Conservation (phyloP, 371 early-diverging fungal species). For the Rhizopus sp. region DNA sequence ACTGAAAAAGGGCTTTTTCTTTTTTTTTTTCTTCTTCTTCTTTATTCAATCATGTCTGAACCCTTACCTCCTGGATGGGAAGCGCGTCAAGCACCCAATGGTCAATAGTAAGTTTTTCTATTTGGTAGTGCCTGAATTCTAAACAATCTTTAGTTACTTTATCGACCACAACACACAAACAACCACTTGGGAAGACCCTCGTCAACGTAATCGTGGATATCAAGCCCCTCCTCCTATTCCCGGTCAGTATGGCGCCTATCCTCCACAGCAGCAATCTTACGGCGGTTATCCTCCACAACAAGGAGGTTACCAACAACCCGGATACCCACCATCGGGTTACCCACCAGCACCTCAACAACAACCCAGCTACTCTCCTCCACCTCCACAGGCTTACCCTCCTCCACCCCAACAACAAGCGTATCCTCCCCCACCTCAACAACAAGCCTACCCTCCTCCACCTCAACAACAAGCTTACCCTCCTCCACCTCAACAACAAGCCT, state of each 20-base stretch:
- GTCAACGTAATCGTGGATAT: conserved; percentile 15
- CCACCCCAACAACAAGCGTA: conserved; percentile 5
- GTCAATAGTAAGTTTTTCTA: conserved; percentile 37
- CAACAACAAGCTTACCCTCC: conserved; percentile 1
- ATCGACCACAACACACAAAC: conserved; percentile 57
- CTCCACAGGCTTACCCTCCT: conserved; percentile 11
- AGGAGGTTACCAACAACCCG: conserved; percentile 4
- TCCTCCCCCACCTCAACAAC: conserved; percentile 8
- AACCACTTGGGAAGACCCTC: conserved; percentile 69
- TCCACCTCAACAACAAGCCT: conserved; percentile 4
- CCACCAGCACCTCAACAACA: conserved; percentile 22
- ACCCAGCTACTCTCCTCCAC: conserved; percentile 7
- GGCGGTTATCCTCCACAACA: conserved; percentile 9
- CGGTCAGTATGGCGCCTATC: conserved; percentile 1
- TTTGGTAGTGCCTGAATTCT: neutral
- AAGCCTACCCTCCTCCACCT: conserved; percentile 9
- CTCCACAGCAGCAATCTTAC: conserved; percentile 10
- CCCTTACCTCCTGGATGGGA: conserved; percentile 54
- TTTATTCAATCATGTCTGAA: conserved; percentile 34
- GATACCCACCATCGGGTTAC: conserved; percentile 12
- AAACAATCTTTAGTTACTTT: conserved; percentile 44
- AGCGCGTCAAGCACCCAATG: conserved; percentile 45
- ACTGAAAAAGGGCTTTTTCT: conserved; percentile 3
- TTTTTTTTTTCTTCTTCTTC: conserved; percentile 11
- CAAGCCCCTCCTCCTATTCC: conserved; percentile 5